Evolutionary conservation across 805 yeast species (phyloP), one percentile per base, ranked within the genome.

Genomic region (Clavispora carvajalis): DNA sequence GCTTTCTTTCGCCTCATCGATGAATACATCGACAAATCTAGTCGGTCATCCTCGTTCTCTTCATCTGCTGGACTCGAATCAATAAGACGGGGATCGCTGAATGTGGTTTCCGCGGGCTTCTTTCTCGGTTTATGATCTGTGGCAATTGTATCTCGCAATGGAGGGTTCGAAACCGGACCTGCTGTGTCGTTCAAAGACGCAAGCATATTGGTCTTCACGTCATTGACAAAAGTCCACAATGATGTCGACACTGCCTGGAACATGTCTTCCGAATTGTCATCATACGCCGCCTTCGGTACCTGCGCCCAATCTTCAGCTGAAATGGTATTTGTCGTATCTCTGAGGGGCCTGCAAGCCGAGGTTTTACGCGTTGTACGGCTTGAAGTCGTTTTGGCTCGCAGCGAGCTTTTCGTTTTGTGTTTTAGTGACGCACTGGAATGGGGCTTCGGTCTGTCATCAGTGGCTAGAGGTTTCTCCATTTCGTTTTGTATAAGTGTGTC

Each of bases 401-500:
- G 34, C 12, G 31, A 28, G 16, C 16, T 18, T 19, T 15, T 28
- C 2, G 15, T n/a, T 28, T 28, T 28, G 12, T 16, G 31, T 7
- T 7, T 7, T 28, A 19, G 31, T 4, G 15, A 19, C 3, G 12
- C 12, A 7, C 7, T n/a, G 8, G 12, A 19, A 6, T 18, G 29
- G 17, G 13, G 29, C 2, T 16, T 26, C 13, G 29, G 17, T n/a
- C 16, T 8, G 19, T 28, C 34, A 4, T 34, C 37, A 5, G 28
- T 30, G 4, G 38, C 33, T 29, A 36, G 25, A 3, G 38, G 26
- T 46, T 73, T 77, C 48, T 82, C 89, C 41, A 83, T 66, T 55
- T 82, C 89, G 42, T 71, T 74, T 53, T 79, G 86, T 23, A 83
- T 63, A 58, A 80, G 65, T 39, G 74, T 77, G 55, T 83, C 91